These are phyloP conservation scores for Wickerhamomyces rabaulensis DNA, from an alignment of 805 yeast genomes.

Conservation along the genomic window DNA sequence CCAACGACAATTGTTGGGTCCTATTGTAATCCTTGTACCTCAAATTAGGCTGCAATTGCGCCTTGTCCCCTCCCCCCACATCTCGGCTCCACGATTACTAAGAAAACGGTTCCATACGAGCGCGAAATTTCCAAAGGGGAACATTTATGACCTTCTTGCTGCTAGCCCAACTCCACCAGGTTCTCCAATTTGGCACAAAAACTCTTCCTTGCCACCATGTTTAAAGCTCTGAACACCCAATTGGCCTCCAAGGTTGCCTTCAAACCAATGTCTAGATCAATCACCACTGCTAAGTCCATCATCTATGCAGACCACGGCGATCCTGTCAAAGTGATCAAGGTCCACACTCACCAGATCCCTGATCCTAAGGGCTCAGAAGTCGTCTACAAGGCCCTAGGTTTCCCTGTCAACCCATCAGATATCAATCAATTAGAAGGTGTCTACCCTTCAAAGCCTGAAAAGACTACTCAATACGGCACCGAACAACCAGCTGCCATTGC, in stretches of 20 bases:
- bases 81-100: neutral
- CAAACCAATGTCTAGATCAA: conserved; percentile 9
- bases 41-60: no score
- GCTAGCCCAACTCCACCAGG: neutral
- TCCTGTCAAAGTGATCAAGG: conserved; percentile 48
- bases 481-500: conserved; percentile 71
- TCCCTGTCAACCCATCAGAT: conserved; percentile 90
- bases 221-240: neutral
- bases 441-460: conserved; percentile 72
- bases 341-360: conserved; percentile 48
- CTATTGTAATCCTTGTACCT: no score
- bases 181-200: neutral
- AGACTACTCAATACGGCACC: conserved; percentile 47
- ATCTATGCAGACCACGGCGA: conserved; percentile 67
- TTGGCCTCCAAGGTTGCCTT: neutral
- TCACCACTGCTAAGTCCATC: conserved; percentile 53
- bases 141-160: neutral
- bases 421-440: conserved; percentile 80
- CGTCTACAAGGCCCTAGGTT: conserved; percentile 65
- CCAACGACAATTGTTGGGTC: no score
- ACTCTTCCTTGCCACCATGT: neutral
- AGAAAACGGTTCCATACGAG: no score
- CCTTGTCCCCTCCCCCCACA: no score
- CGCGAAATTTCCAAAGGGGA: neutral
- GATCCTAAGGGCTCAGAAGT: conserved; percentile 43